A percentile compares a stretch with the other conserved stretches of the same genome.
These are phyloP conservation scores for Phaeosphaeriaceae sp. DNA, from an alignment of 2,329 filamentous ascomycete species.

Conservation along the genomic window DNA sequence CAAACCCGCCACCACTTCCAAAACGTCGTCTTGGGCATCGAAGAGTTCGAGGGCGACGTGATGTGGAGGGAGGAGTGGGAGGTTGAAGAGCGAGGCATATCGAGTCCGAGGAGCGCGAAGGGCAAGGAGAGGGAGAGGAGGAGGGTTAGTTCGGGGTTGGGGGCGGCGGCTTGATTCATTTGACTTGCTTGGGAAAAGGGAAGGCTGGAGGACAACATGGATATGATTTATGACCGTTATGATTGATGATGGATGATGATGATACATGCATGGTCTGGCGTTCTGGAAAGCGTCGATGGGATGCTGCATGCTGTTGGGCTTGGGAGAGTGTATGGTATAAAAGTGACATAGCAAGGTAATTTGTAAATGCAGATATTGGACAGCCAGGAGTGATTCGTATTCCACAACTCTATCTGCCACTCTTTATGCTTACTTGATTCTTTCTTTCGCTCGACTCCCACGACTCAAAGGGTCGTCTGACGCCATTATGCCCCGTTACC, in stretches of 20 bases:
- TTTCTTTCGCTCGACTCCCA: neutral
- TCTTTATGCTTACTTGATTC: neutral
- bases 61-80: constrained; percentile 30
- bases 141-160: constrained; percentile 19
- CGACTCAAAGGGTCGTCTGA: neutral
- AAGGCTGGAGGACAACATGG: neutral
- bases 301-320: too few species aligned
- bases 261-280: neutral
- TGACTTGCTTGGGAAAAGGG: neutral
- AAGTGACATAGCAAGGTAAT: neutral
- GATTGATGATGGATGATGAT: constrained; percentile 1
- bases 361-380: neutral
- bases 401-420: neutral
- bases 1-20: constrained; percentile 41
- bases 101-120: constrained; percentile 23
- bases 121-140: constrained; percentile 21
- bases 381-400: neutral
- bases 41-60: constrained; percentile 10
- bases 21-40: constrained; percentile 39
- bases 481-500: neutral
- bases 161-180: constrained; percentile 7
- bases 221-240: neutral
- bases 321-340: too few species aligned
- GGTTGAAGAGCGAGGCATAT: constrained; percentile 7
- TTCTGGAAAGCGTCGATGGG: neutral